Base-by-base conservation (phyloP, 2,329 filamentous ascomycete genomes). In the Pseudogymnoascus sp. region DNA sequence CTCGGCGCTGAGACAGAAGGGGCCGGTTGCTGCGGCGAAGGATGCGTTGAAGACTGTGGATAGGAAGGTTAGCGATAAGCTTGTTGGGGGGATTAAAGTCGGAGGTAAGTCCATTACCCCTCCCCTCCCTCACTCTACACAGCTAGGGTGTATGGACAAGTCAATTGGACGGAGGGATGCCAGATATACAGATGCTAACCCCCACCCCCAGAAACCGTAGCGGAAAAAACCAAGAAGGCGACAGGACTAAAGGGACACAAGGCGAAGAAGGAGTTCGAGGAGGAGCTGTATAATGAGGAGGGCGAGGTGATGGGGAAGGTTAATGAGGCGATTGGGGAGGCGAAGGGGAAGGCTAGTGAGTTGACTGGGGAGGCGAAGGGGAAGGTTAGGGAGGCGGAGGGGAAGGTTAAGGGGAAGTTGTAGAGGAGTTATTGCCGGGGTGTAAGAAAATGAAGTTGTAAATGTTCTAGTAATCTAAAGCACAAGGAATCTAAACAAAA, bases 51-150 rank as follows among this genome's bases (percentile, higher is more conserved):
- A 87, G 75, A 76, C 75, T 5, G 83, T 86, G 5, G 83, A 88
- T 75, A 79, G 83, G 31, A 79, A 76, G 60, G 83, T 88, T 45
- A 81, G 81, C 65, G 81, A 85, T 71, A 86, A 85, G 71, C 71
- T 88, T 16, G 81, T 86, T 29, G 82, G 84, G 40, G 84, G 83
- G 14, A 85, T 88, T 71, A 78, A 88, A 68, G 76, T 78, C 57
- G 80, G 81, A 60, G 73, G 86, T 86, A 77, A 65, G 11, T 59
- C 5, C 5, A 29, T 29, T 5, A 29, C 26, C 1, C 26, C 26
- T 5, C 26, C 26, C 6, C 26, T 23, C n/a, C n/a, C n/a, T n/a
- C n/a, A n/a, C n/a, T n/a, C n/a, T n/a, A n/a, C n/a, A n/a, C n/a
- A n/a, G n/a, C n/a, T n/a, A n/a, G 23, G 23, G 23, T 23, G 23